phyloP scores from a whole-genome alignment of 2,329 filamentous ascomycete species.

The Penicillium palitans region DNA sequence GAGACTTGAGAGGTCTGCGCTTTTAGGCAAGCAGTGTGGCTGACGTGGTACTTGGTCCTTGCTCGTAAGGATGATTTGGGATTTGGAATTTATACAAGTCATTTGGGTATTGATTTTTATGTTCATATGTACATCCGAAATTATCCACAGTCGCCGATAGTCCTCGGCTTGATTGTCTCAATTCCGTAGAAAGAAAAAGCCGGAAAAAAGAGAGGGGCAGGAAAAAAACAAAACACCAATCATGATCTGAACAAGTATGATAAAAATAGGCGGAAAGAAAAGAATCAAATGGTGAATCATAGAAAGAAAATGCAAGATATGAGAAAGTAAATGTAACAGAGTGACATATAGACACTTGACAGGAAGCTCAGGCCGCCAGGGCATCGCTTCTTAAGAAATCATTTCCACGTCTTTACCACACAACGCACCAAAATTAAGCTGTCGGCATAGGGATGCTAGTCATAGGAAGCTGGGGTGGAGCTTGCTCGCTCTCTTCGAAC shows the following conservation, averaged over 20 bases:
- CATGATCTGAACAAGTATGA: conserved; percentile 5
- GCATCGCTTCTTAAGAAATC: conserved; percentile 5
- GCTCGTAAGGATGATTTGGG: not conserved
- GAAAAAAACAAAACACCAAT: not conserved
- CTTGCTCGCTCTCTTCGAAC: conserved; percentile 48
- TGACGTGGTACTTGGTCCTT: not conserved
- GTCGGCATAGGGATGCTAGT: conserved; percentile 30
- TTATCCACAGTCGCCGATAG: not conserved
- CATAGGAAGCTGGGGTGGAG: conserved; percentile 22
- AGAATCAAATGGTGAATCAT: not conserved
- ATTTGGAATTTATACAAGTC: not conserved
- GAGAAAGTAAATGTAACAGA: not conserved
- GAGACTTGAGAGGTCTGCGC: not conserved
- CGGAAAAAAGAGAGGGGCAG: not conserved
- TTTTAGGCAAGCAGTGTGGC: not conserved
- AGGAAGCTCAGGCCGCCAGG: conserved; percentile 7
- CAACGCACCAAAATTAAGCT: not conserved
- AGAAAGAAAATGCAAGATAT: conserved; percentile 1
- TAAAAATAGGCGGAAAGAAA: not conserved
- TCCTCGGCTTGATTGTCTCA: not conserved
- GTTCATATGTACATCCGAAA: conserved; percentile 9
- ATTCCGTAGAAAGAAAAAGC: not conserved
- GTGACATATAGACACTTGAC: not conserved
- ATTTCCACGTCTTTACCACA: not conserved
- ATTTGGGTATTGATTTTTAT: conserved; percentile 5